Base-by-base conservation (phyloP, 163 green algal species). In the Picocystis sp. region DNA sequence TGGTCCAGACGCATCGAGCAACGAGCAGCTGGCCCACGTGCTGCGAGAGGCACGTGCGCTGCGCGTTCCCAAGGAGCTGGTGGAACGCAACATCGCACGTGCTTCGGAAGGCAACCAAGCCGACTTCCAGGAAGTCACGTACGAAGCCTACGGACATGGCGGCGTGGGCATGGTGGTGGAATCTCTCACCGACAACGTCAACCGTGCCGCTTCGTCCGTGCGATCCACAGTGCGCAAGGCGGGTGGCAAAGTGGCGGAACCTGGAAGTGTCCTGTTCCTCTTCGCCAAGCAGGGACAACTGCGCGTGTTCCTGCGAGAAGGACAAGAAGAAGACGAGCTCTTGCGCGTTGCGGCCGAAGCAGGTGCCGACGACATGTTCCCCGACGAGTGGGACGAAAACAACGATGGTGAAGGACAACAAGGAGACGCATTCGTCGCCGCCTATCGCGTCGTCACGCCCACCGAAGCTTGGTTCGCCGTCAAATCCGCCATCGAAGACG, bases 131-230 rank as follows among this genome's bases (percentile, higher is more conserved):
- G 75, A 90, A 51, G 53, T 66, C 17, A 65, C 57, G 13, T 75
- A 75, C 50, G 67, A 75, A 53, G 71, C 71, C 1, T 86, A 85
- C 52, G 81, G 82, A 1, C 50, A 66, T 41, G 70, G 79, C 3
- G 81, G 81, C 25, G 78, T 77, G 10, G 84, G 86, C 8, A 91
- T 95, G 45, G 65, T 97, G 10, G 76, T 93, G 24, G 82, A 93
- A 47, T 85, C 70, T 43, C 66, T 96, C 0, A 95, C 84, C 12
- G 88, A 96, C 74, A 95, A 94, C 61, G 52, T 87, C 22, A 92
- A 92, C 63, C 76, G 87, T 1, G 62, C 65, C 0, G 78, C 76
- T 2, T 69, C 66, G 2, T 76, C 89, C 22, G 76, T 94, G 21
- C 81, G 81, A 43, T 52, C 73, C 2, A 73, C 75, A 2, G 72